Conservation (phyloP, 768 basidiomycete genomes). For the Panaeolus cyanescens region DNA sequence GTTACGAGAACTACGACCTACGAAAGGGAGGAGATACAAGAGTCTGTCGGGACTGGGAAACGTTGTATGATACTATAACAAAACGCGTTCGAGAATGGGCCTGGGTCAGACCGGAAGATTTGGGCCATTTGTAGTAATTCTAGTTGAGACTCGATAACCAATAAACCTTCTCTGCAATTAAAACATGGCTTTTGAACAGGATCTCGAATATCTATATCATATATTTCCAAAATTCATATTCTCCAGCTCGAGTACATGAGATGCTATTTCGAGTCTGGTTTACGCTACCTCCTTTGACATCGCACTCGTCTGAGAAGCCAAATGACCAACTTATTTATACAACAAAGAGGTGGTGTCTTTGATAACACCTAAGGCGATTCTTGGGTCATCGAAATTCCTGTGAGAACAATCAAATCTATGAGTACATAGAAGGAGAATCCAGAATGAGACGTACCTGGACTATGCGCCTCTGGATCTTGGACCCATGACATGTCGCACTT, state of each 20-base stretch:
- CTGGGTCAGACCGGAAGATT: not conserved
- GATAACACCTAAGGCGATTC: not conserved
- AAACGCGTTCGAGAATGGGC: not conserved
- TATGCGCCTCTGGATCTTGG: not conserved
- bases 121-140: not conserved
- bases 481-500: not conserved
- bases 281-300: too few relatives aligned
- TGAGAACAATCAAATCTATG: not conserved
- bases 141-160: not conserved
- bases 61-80: not conserved
- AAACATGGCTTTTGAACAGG: too few relatives aligned
- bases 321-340: too few relatives aligned
- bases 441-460: not conserved
- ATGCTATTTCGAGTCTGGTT: too few relatives aligned
- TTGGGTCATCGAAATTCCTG: not conserved
- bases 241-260: too few relatives aligned
- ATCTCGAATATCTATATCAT: too few relatives aligned
- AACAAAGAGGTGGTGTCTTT: too few relatives aligned
- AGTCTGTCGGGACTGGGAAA: slow-evolving; percentile 11
- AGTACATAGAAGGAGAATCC: not conserved
- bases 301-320: too few relatives aligned
- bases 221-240: too few relatives aligned
- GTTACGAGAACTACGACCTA: slow-evolving; percentile 17
- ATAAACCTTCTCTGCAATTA: too few relatives aligned
- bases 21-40: slow-evolving; percentile 15